phyloP scores from a whole-genome alignment of 179 eudicot species.

The Actinidia arguta region DNA sequence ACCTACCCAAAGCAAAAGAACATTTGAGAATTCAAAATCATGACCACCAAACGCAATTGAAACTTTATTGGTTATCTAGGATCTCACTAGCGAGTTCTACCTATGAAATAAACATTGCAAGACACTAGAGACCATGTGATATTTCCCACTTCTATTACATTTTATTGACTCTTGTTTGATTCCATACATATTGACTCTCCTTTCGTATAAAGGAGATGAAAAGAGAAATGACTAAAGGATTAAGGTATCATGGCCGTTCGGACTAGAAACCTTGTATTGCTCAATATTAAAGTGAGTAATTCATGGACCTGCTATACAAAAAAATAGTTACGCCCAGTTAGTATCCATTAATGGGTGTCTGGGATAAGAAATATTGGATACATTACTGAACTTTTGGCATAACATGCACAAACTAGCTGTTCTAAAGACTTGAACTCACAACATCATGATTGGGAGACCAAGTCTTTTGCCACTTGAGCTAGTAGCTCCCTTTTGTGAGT shows the following conservation, averaged over 20 bases:
- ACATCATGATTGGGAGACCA: no score
- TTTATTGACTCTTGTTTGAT: not conserved
- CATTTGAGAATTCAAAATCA: not conserved
- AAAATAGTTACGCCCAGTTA: not conserved
- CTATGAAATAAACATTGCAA: not conserved
- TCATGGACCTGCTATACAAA: not conserved
- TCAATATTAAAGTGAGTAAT: not conserved
- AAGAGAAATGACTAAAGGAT: not conserved
- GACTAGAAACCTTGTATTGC: not conserved
- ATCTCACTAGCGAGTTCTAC: not conserved
- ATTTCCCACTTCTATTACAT: not conserved
- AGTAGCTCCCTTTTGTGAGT: no score
- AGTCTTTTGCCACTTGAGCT: no score
- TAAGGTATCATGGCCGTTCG: not conserved
- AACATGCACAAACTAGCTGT: no score
- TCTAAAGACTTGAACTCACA: no score
- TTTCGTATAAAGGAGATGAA: conserved; percentile 1
- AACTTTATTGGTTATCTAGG: not conserved
- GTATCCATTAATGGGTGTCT: no score
- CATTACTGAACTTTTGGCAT: no score
- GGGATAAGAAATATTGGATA: no score
- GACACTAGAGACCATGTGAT: not conserved
- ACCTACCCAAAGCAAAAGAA: not conserved
- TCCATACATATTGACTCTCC: not conserved
- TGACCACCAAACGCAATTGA: not conserved